phyloP scores from a whole-genome alignment of 2,329 filamentous ascomycete species.

The Helotiales sp. region DNA sequence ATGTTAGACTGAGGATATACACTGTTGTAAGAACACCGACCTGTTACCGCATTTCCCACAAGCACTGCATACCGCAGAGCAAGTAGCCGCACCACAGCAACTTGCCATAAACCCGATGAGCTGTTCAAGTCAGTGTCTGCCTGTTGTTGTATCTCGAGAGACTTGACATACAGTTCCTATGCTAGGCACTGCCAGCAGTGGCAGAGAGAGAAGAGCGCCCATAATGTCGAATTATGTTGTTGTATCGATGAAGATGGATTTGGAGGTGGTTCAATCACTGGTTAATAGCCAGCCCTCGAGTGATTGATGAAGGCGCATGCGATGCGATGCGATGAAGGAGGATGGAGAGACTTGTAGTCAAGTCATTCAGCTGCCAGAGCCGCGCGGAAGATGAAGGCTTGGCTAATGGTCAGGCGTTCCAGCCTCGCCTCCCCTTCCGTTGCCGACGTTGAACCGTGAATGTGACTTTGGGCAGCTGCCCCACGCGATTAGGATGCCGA shows the following conservation, averaged over 20 bases:
- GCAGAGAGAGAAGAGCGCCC: conserved; percentile 90
- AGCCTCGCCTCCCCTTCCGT: not conserved
- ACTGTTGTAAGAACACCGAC: conserved; percentile 50
- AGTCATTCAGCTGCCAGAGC: conserved; percentile 1
- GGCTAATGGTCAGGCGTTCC: not conserved
- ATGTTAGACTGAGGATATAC: conserved; percentile 20
- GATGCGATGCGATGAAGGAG: conserved; percentile 5
- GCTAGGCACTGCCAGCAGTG: conserved; percentile 86
- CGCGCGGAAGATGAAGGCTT: conserved; percentile 9
- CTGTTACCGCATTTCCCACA: conserved; percentile 98
- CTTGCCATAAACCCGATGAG: conserved; percentile 80
- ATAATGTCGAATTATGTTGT: conserved; percentile 53
- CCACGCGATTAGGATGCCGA: not conserved
- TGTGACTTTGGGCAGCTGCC: conserved; percentile 1
- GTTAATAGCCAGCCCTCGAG: conserved; percentile 2
- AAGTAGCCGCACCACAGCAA: conserved; percentile 96
- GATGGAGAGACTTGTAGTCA: not conserved
- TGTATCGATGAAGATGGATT: conserved; percentile 10
- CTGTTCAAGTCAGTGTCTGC: conserved; percentile 50
- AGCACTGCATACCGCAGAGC: conserved; percentile 91
- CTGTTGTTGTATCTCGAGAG: not conserved
- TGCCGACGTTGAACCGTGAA: not conserved
- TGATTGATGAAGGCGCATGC: conserved; percentile 19
- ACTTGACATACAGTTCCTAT: conserved; percentile 73
- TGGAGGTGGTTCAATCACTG: conserved; percentile 7